Evolutionary conservation across 371 early-diverging fungal species (phyloP).

Genomic region (Sporodiniella umbellata): DNA sequence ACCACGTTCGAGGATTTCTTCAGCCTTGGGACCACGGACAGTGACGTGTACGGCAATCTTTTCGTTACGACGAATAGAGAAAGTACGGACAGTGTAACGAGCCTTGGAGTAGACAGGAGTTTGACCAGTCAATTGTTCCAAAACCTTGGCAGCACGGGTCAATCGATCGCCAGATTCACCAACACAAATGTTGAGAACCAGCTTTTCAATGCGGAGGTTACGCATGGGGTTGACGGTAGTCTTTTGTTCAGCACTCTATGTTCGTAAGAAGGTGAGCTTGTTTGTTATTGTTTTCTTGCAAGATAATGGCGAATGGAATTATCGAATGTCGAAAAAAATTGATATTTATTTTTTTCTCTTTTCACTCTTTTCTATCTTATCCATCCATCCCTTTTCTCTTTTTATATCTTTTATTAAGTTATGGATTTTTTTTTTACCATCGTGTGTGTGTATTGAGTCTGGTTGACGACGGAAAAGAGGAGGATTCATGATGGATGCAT

Average conservation of each 20-base stretch:
- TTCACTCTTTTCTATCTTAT: neutral
- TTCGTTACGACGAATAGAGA: constrained; percentile 99
- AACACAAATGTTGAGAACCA: constrained; percentile 99
- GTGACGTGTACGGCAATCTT: constrained; percentile 99
- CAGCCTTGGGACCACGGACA: constrained; percentile 88
- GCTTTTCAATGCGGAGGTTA: constrained; percentile 98
- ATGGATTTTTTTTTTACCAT: constrained; percentile 2
- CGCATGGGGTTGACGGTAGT: constrained; percentile 85
- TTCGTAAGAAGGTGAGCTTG: neutral
- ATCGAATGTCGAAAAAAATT: neutral
- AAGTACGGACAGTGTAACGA: constrained; percentile 99
- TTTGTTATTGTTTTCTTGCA: neutral
- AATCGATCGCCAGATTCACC: constrained; percentile 99
- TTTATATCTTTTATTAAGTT: neutral
- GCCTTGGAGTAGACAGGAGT: constrained; percentile 99
- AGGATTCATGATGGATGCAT: neutral
- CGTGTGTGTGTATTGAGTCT: neutral
- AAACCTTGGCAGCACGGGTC: constrained; percentile 99
- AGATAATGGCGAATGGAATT: neutral
- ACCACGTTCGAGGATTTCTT: constrained; percentile 98
- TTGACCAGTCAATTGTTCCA: constrained; percentile 99
- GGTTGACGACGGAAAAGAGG: constrained; percentile 6
- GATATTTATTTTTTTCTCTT: neutral
- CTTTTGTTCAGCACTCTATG: constrained; percentile 65
- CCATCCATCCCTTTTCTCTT: constrained; percentile 1